Evolutionary conservation across 192 early-diverging fungal genomes (phyloP), one percentile per base, ranked within the genome.

Genomic region (Backusella mclennaniae): DNA sequence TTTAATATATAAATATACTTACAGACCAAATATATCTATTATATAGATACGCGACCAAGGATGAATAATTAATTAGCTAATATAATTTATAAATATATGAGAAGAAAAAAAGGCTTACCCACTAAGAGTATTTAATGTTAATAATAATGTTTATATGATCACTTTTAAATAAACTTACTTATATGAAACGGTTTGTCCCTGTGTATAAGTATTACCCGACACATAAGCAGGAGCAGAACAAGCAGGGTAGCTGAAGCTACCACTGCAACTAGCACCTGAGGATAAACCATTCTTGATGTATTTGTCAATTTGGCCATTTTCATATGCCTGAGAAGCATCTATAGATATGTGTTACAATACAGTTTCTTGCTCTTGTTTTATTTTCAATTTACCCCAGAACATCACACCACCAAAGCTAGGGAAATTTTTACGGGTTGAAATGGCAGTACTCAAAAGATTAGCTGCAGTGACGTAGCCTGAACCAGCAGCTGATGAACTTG

Each of bases 351-450:
- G 46, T 76, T 31, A 73, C 2, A 19, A 31, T 6, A 49, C 15
- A 52, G 17, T 26, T 29, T n/a, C 1, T 59, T 26, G 1, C 1
- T 63, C 12, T 63, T 26, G 11, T 63, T 63, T 29, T 26, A 14
- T 63, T 26, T 2, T 12, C 3, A 33, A n/a, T 17, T 67, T 74
- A 78, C 77, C 79, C 89, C 89, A 90, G 26, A 85, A 80, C 89
- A 90, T 90, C 15, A 89, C 84, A 33, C 89, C 89, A 59, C 88
- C 89, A 63, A 90, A 85, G 38, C 82, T 80, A 17, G 73, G 72
- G 81, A 87, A 87, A 70, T 80, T 80, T 59, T 76, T 19, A 9
- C 83, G 81, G 29, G 84, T 79, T 52, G 66, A 49, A 42, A 81
- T 70, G 14, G 80, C 81, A 77, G 87, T 87, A 38, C 73, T 69